Percentiles rank a stretch among this genome's conserved stretches.
These are phyloP conservation scores for Geotrichum phurueaensis DNA, from an alignment of 1,139 yeast genomes.

Conservation along the genomic window DNA sequence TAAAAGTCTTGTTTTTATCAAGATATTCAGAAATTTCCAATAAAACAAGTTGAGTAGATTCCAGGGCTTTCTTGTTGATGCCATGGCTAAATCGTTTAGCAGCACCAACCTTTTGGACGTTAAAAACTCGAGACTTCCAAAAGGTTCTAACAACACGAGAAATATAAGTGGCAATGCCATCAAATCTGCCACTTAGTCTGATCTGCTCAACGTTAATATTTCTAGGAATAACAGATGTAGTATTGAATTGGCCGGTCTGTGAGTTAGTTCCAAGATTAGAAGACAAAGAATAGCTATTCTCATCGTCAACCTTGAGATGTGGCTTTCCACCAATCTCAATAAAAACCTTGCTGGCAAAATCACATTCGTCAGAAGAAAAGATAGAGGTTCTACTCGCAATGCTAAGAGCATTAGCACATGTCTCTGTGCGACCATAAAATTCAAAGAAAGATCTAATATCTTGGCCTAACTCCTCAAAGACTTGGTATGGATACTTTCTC, in stretches of 20 bases:
- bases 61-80: constrained; percentile 24
- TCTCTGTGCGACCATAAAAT: constrained; percentile 62
- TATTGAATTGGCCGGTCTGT: neutral
- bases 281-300: constrained; percentile 22
- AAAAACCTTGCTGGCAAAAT: constrained; percentile 48
- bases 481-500: constrained; percentile 72
- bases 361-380: constrained; percentile 33
- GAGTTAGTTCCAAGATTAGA: neutral
- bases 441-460: constrained; percentile 49
- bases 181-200: constrained; percentile 82
- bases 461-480: constrained; percentile 62
- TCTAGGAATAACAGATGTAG: neutral
- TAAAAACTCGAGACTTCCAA: constrained; percentile 73
- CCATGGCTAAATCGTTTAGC: constrained; percentile 6
- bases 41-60: constrained; percentile 31
- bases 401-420: constrained; percentile 80
- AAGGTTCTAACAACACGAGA: constrained; percentile 70
- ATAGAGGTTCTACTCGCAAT: constrained; percentile 58
- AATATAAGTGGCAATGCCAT: constrained; percentile 77
- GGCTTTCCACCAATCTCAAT: constrained; percentile 47
- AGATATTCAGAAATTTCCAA: constrained; percentile 36
- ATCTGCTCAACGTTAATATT: constrained; percentile 43
- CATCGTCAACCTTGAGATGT: constrained; percentile 33
- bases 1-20: constrained; percentile 36
- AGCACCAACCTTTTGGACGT: constrained; percentile 36